Percentiles rank a stretch among this genome's conserved stretches.
These are phyloP conservation scores for Trichoderma breve DNA, from an alignment of 2,329 filamentous ascomycete genomes.

Conservation along the genomic window DNA sequence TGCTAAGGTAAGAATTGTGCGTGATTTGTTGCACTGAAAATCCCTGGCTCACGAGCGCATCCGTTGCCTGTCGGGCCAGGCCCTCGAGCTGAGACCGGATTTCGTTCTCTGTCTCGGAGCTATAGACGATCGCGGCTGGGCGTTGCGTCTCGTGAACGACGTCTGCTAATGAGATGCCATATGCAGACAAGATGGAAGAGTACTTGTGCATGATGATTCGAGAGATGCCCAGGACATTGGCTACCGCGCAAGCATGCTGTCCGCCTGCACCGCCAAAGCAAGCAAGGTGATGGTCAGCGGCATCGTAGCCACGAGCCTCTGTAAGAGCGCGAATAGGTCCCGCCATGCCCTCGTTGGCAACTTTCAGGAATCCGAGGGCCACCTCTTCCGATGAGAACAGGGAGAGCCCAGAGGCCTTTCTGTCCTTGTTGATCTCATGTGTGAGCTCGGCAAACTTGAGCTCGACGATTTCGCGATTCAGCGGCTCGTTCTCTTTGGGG, in stretches of 20 bases:
- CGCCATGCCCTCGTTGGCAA: conserved; percentile 39
- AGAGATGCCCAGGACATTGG: conserved; percentile 42
- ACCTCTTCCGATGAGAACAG: conserved; percentile 37
- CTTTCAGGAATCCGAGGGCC: conserved; percentile 37
- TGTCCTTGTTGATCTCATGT: conserved; percentile 40
- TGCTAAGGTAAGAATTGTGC: conserved; percentile 42
- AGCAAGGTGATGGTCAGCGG: conserved; percentile 36
- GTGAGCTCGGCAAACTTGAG: conserved; percentile 43
- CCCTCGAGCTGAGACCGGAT: conserved; percentile 27
- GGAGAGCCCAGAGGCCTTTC: conserved; percentile 26
- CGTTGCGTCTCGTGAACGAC: conserved; percentile 43
- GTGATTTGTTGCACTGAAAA: conserved; percentile 39
- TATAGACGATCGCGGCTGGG: conserved; percentile 35
- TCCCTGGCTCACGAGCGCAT: conserved; percentile 30
- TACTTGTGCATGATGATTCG: conserved; percentile 45
- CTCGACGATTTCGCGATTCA: conserved; percentile 42
- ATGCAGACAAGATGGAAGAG: conserved; percentile 46
- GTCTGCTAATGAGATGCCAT: conserved; percentile 46
- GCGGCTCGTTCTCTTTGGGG: conserved; percentile 25
- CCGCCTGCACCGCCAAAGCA: conserved; percentile 42
- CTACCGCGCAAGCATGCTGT: conserved; percentile 45
- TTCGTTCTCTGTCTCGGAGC: conserved; percentile 21
- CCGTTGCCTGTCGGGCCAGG: conserved; percentile 25
- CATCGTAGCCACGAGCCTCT: conserved; percentile 37
- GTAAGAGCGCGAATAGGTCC: conserved; percentile 37